Percentiles rank a stretch among this genome's conserved stretches.
phyloP scores from a whole-genome alignment of 164 flowering plant genomes.

The Umbellularia californica region DNA sequence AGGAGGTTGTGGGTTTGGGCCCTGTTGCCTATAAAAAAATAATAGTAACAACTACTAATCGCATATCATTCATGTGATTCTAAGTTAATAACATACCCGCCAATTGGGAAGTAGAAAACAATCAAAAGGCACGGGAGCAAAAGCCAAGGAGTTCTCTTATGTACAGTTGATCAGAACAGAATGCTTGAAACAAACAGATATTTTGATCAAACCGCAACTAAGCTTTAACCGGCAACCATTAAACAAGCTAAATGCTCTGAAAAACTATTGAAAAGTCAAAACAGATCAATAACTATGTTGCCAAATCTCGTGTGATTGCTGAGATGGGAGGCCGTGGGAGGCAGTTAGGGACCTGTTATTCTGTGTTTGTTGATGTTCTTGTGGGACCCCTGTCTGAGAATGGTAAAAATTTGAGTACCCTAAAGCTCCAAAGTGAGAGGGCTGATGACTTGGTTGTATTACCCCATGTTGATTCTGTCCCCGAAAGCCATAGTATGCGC shows the following conservation, averaged over 20 bases:
- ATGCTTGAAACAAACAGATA: background rate
- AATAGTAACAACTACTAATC: too few relatives aligned
- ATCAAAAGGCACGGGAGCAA: slow-evolving; percentile 43
- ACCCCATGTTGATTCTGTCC: slow-evolving; percentile 64
- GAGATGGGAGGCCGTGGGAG: slow-evolving; percentile 55
- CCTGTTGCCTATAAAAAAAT: too few relatives aligned
- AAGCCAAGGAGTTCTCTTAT: slow-evolving; percentile 28
- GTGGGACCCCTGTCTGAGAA: slow-evolving; percentile 55
- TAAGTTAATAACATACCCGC: slow-evolving; percentile 22
- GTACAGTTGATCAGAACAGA: slow-evolving; percentile 25
- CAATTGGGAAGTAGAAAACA: slow-evolving; percentile 37
- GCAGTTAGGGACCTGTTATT: slow-evolving; percentile 54
- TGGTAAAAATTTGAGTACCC: slow-evolving; percentile 84
- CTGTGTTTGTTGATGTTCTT: slow-evolving; percentile 56
- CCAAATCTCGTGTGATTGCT: slow-evolving; percentile 89
- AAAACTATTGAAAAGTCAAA: slow-evolving; percentile 26
- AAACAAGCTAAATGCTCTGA: slow-evolving; percentile 38
- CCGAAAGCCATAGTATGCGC: slow-evolving; percentile 67
- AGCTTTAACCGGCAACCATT: slow-evolving; percentile 25
- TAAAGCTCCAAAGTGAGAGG: slow-evolving; percentile 56
- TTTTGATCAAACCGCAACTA: slow-evolving; percentile 21
- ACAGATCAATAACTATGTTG: slow-evolving; percentile 62
- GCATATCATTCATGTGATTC: slow-evolving; percentile 11
- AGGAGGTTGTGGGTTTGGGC: too few relatives aligned
- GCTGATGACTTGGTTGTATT: slow-evolving; percentile 76